Base-by-base conservation (phyloP, 164 flowering plant genomes). In the Umbellularia californica region DNA sequence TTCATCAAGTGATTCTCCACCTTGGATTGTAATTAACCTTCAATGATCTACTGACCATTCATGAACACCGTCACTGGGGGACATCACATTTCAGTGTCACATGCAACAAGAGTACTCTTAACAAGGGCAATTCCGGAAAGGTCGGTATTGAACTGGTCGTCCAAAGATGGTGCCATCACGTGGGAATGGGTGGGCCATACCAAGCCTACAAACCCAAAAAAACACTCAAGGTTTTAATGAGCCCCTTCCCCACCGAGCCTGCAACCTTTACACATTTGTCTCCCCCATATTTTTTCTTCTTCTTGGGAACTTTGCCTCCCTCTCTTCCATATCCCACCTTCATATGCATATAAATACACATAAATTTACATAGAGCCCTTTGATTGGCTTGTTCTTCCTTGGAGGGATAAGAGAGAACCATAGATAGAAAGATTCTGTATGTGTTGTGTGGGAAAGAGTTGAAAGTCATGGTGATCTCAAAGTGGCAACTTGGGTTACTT, bases 221-320 rank as follows among this genome's bases (percentile, higher is more conserved):
- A 65, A 22, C 3, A 27, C 23, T 50, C 22, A 25, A 67, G 71
- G 65, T 65, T 41, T 71, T 70, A 67, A 69, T 74, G 70, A 72
- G 67, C 69, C 71, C 70, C 76, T 63, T 22, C 67, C 70, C 70
- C 70, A 55, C 58, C 58, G 5, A 33, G 17, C 60, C 33, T 66
- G 67, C 28, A 58, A 41, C 50, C 60, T 55, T 70, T 35, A 70
- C 63, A 71, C n/a, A 20, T 7, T 76, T 76, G 74, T 77, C 73
- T 68, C 75, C 58, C 75, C 58, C 71, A 35, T 35, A 35, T 52
- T 58, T 19, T 58, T n/a, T 51, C 33, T 73, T 69, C 51, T 78
- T 66, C 74, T 71, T 73, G 72, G 71, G 77, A 79, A 79, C 75
- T 79, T 79, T 75, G 77, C 75, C 76, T 74, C 50, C 62, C 27